These are phyloP conservation scores for Coemansia sp. DNA, from an alignment of 371 early-diverging fungal genomes.

Conservation along the genomic window DNA sequence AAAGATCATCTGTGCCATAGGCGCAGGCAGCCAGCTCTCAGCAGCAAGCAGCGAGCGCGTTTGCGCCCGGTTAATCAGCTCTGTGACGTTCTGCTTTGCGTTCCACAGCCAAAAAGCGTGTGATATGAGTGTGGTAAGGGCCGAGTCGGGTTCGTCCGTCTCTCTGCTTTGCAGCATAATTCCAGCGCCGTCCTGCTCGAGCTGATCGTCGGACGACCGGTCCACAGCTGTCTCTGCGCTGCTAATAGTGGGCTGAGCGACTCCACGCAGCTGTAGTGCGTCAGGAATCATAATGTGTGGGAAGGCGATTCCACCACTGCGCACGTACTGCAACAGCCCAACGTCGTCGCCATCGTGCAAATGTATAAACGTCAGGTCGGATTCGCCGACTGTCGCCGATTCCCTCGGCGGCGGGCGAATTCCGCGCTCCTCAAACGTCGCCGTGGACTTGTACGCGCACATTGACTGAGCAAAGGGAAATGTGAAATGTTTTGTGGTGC, in stretches of 20 bases:
- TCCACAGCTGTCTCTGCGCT: not conserved
- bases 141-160: slow-evolving; percentile 3
- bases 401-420: slow-evolving; percentile 37
- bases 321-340: slow-evolving; percentile 40
- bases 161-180: not conserved
- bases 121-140: slow-evolving; percentile 2
- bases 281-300: slow-evolving; percentile 52
- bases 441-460: slow-evolving; percentile 18
- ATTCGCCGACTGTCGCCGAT: slow-evolving; percentile 40
- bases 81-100: slow-evolving; percentile 27
- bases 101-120: slow-evolving; percentile 41
- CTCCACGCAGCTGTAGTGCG: slow-evolving; percentile 24
- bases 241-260: not conserved
- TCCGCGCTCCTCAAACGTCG: slow-evolving; percentile 36
- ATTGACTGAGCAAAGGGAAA: slow-evolving; percentile 3
- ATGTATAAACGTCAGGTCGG: slow-evolving; percentile 40
- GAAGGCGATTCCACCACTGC: slow-evolving; percentile 48
- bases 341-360: slow-evolving; percentile 36
- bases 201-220: not conserved
- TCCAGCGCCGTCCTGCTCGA: not conserved
- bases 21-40: slow-evolving; percentile 40
- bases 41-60: slow-evolving; percentile 16
- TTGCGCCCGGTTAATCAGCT: not conserved
- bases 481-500: not conserved
- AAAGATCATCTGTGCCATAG: slow-evolving; percentile 21